A percentile compares a stretch with the other conserved stretches of the same genome.
phyloP scores from a whole-genome alignment of 78 protist genomes.

The Dictyostelium citrinum region DNA sequence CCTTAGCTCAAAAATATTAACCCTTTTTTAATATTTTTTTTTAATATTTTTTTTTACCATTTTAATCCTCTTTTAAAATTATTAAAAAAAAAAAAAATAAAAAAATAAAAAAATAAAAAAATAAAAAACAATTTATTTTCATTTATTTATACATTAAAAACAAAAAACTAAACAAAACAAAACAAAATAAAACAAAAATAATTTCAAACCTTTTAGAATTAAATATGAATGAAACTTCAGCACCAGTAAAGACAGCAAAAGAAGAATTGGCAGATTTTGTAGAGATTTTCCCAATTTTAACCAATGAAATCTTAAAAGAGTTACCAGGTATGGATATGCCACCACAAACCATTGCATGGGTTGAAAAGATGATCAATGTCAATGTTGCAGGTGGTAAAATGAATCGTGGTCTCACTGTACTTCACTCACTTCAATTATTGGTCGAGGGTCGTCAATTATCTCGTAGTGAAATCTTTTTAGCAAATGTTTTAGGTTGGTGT shows the following conservation, averaged over 20 bases:
- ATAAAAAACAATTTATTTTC: too few relatives aligned
- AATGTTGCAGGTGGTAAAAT: constrained; percentile 89
- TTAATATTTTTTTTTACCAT: too few relatives aligned
- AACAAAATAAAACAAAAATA: too few relatives aligned
- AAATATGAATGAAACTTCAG: constrained; percentile 47
- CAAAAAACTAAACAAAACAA: too few relatives aligned
- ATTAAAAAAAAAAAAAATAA: background rate
- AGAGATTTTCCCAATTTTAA: constrained; percentile 62
- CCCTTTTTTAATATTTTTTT: too few relatives aligned
- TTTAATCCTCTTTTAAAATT: too few relatives aligned
- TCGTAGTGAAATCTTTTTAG: constrained; percentile 55
- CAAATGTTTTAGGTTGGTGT: constrained; percentile 93
- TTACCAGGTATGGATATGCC: constrained; percentile 72
- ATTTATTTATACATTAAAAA: too few relatives aligned
- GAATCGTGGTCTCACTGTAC: constrained; percentile 93
- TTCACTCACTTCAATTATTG: constrained; percentile 33
- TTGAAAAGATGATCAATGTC: constrained; percentile 22
- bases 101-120: constrained; percentile 3
- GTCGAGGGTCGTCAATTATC: constrained; percentile 69
- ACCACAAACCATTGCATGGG: constrained; percentile 16
- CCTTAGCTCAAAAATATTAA: background rate
- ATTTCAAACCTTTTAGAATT: too few relatives aligned
- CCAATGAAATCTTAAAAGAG: constrained; percentile 53
- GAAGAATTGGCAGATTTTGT: constrained; percentile 37
- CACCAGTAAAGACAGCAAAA: constrained; percentile 1